Base-by-base conservation (phyloP, 768 basidiomycete species). In the Trametes cingulata region DNA sequence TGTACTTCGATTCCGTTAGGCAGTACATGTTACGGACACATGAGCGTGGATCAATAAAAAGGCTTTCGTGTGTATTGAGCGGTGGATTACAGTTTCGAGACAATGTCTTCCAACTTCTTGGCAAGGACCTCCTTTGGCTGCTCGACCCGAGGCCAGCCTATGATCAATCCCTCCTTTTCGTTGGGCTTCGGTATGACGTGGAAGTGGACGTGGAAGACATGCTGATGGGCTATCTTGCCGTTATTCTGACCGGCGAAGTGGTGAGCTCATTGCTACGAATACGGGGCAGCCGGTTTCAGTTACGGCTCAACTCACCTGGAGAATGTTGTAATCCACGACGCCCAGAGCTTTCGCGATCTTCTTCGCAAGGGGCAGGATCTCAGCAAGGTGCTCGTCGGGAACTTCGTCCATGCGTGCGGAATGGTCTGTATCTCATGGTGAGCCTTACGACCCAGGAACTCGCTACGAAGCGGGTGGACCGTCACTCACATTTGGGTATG, bases 181-280 rank as follows among this genome's bases (percentile, higher is more conserved):
- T 75, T 71, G 0, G 90, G 93, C 71, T 96, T 97, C 3, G 95
- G 95, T 61, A 97, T 95, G 67, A 97, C 80, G 68, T 98, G 93
- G 76, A 93, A 93, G 72, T 95, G 93, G 14, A 93, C 92, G 68
- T 96, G 93, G 54, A 85, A 82, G 22, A 96, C 92, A n/a, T 72
- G 72, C 65, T 74, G 73, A 60, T 84, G 83, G 8, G 83, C 82
- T 62, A 80, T 72, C 48, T 76, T 71, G 6, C 88, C 87, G 66
- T 90, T 90, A 75, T 90, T 90, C 85, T 87, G 63, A 17, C 9
- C 25, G 17, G 17, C 12, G 9, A 15, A 27, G 33, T 49, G 13
- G 48, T 29, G 22, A 33, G 25, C 8, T 29, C 48, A 7, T 7
- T 49, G 25, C 6, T 15, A 14, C 13, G 50, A 4, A 40, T 14